Evolutionary conservation across 1,139 yeast species (phyloP).

Genomic region (Hemisphaericaspora xylofermentans): DNA sequence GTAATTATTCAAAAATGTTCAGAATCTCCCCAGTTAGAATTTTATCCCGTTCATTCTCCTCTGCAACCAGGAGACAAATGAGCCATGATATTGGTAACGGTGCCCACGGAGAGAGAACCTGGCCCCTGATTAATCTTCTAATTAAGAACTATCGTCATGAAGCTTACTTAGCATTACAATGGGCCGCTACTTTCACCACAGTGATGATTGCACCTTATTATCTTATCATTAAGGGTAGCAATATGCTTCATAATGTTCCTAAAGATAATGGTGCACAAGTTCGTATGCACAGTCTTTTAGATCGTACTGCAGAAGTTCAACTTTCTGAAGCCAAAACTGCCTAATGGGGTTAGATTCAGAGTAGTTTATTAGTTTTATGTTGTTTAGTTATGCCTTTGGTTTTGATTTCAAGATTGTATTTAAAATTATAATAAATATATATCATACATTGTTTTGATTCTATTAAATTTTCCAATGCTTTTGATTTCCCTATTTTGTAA

Average conservation of each 20-base stretch:
- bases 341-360: background rate
- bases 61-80: slow-evolving; percentile 7
- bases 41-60: slow-evolving; percentile 5
- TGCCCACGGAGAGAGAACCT: slow-evolving; percentile 9
- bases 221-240: slow-evolving; percentile 6
- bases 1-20: slow-evolving; percentile 2
- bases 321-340: background rate
- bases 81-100: slow-evolving; percentile 8
- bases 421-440: slow-evolving; percentile 11
- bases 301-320: background rate
- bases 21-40: slow-evolving; percentile 4
- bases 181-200: slow-evolving; percentile 11
- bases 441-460: slow-evolving; percentile 33
- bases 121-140: slow-evolving; percentile 11
- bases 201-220: slow-evolving; percentile 13
- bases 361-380: background rate
- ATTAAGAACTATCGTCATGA: slow-evolving; percentile 7
- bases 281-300: background rate
- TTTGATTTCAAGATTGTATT: background rate
- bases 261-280: slow-evolving; percentile 15
- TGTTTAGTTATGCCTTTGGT: background rate
- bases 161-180: slow-evolving; percentile 3
- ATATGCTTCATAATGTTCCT: slow-evolving; percentile 13
- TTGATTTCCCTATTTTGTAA: slow-evolving; percentile 58
- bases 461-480: slow-evolving; percentile 51